Conservation (phyloP, 2,329 filamentous ascomycete species). For the Exophiala lecanii-corni region DNA sequence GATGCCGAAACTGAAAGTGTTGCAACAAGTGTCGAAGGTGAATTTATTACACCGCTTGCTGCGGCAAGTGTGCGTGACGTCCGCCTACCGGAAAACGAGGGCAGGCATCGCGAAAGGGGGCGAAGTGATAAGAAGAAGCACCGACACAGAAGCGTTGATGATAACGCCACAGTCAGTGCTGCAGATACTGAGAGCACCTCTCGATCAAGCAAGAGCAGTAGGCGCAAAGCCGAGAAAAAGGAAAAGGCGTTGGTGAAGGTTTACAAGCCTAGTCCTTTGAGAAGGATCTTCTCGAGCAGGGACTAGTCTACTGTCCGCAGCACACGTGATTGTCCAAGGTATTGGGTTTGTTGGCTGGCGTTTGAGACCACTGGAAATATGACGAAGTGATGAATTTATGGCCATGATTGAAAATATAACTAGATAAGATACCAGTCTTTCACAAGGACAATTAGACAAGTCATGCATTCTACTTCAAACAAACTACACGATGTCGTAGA, state of each 20-base stretch:
- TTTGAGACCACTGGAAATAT: too few species aligned
- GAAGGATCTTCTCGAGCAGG: constrained; percentile 24
- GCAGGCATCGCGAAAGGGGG: constrained; percentile 32
- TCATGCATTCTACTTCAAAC: too few species aligned
- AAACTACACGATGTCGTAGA: too few species aligned
- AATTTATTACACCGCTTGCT: constrained; percentile 60
- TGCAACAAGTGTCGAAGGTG: constrained; percentile 60
- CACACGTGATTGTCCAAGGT: too few species aligned
- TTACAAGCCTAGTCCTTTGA: constrained; percentile 35
- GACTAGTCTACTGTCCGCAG: too few species aligned
- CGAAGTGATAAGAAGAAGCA: constrained; percentile 19
- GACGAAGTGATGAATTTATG: too few species aligned
- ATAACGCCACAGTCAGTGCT: constrained; percentile 17
- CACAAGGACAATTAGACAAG: too few species aligned
- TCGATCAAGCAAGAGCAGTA: constrained; percentile 16
- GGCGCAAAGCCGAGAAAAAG: constrained; percentile 14
- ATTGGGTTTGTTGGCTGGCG: too few species aligned
- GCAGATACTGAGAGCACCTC: constrained; percentile 17
- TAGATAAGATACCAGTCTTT: too few species aligned
- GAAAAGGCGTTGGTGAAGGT: constrained; percentile 25
- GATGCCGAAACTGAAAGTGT: constrained; percentile 32
- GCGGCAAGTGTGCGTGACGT: constrained; percentile 43
- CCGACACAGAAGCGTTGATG: constrained; percentile 18
- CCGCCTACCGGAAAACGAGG: constrained; percentile 21
- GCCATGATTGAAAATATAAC: too few species aligned